Evolutionary conservation across 495 filamentous ascomycete genomes (phyloP), one percentile per base, ranked within the genome.

Genomic region (Xylaria curta): DNA sequence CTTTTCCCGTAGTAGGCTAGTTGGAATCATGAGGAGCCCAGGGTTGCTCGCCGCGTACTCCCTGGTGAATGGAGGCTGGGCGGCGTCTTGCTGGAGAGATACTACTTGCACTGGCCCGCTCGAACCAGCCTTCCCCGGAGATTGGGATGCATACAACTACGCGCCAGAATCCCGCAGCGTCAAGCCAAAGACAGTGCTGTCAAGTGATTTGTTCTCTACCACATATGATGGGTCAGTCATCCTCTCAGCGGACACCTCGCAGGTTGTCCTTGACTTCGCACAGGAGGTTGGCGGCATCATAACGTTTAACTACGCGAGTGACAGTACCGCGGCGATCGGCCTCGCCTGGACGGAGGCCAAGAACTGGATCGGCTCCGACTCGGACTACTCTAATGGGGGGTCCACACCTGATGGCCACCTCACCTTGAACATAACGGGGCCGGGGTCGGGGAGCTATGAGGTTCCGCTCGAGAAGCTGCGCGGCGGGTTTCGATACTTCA

Each of bases 271-370:
- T 4, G 40, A 44, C 40, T 44, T 44, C 13, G 12, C 1, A 44
- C 13, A 12, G 40, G 40, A 44, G 40, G 40, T 44, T 15, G 40
- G 40, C 40, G 40, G 40, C 12, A 44, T 44, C 40, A 44, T 15
- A 44, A 3, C 40, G 3, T 15, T 44, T 44, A 15, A 44, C 10
- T 44, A 44, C 15, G 40, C 13, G 17, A 82, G 80, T 5, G 84
- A 82, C 8, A 74, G 75, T 6, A 87, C 87, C 9, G 76, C 82
- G 0, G 73, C 15, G 19, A 42, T 92, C 15, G 89, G 89, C 0
- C 79, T 92, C 26, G 88, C 89, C 6, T 91, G 91, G 74, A 85
- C 87, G 6, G 90, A 92, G 79, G 87, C 86, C 2, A 89, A 87
- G 72, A 85, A 90, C 66, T 91, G 85, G 83, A 88, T 90, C 72